phyloP scores from a whole-genome alignment of 2,329 filamentous ascomycete species.

The Pyricularia grisea region DNA sequence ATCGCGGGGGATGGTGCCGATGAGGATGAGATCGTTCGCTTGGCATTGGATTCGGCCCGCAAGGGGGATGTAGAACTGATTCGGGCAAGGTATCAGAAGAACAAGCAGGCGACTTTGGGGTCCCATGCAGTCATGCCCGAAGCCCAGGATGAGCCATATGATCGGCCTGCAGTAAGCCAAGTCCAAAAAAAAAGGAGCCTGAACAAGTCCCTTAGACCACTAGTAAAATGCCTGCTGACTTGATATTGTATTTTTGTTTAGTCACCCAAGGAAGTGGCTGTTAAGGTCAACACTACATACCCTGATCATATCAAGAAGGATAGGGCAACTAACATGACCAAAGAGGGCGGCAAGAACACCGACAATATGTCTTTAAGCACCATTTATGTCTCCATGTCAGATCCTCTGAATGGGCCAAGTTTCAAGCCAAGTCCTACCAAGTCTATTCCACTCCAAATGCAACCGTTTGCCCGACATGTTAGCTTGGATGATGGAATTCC shows the following conservation, averaged over 20 bases:
- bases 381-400: slow-evolving; percentile 39
- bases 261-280: not conserved
- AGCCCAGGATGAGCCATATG: not conserved
- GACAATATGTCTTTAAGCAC: slow-evolving; percentile 17
- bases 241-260: not conserved
- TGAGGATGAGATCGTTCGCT: slow-evolving; percentile 24
- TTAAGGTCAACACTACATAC: not conserved
- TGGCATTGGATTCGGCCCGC: slow-evolving; percentile 33
- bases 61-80: slow-evolving; percentile 36
- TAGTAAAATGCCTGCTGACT: not conserved
- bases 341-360: slow-evolving; percentile 10
- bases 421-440: slow-evolving; percentile 41
- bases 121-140: not conserved
- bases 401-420: slow-evolving; percentile 35
- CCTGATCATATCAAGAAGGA: not conserved
- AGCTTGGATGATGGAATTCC: not conserved
- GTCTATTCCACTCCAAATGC: slow-evolving; percentile 40
- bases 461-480: slow-evolving; percentile 9
- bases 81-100: slow-evolving; percentile 28
- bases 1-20: slow-evolving; percentile 25
- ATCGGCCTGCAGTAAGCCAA: not conserved
- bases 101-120: not conserved
- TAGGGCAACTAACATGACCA: not conserved
- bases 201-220: not conserved
- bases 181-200: not conserved